These are phyloP conservation scores for Nemania serpens DNA, from an alignment of 2,329 filamentous ascomycete genomes.

Conservation along the genomic window DNA sequence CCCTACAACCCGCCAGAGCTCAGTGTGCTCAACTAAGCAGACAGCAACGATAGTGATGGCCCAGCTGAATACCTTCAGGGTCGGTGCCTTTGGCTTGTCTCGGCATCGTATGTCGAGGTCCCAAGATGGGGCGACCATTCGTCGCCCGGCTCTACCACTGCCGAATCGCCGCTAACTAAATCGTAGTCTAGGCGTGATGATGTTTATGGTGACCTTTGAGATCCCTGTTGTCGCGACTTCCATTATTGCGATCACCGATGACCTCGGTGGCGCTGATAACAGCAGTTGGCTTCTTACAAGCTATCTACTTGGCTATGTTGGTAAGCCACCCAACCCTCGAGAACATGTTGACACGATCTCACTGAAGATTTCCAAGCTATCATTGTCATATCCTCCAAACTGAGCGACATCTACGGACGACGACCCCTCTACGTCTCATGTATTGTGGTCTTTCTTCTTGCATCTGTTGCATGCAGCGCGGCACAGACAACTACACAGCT, in stretches of 20 bases:
- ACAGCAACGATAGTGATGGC: too few relatives aligned
- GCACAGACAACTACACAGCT: too few relatives aligned
- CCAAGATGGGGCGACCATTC: too few relatives aligned
- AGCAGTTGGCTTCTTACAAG: slow-evolving; percentile 25
- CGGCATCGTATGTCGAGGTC: too few relatives aligned
- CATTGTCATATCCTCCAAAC: background rate
- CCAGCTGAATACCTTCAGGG: too few relatives aligned
- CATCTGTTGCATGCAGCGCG: background rate
- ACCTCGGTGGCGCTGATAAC: slow-evolving; percentile 17
- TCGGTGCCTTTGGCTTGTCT: too few relatives aligned
- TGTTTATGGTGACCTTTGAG: slow-evolving; percentile 1
- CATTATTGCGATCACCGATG: slow-evolving; percentile 18
- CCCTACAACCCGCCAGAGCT: too few relatives aligned
- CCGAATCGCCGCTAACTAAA: too few relatives aligned
- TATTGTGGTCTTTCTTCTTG: background rate
- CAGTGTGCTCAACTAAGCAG: too few relatives aligned
- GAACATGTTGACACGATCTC: too few relatives aligned
- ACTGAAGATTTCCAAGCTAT: background rate
- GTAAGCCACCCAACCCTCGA: background rate
- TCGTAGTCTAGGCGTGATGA: too few relatives aligned
- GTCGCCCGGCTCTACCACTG: too few relatives aligned
- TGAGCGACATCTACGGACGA: background rate
- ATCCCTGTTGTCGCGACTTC: slow-evolving; percentile 22
- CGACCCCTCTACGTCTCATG: background rate
- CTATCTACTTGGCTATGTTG: slow-evolving; percentile 24